Conservation (phyloP, 2,329 filamentous ascomycete genomes). For the Metarhizium robertsii region DNA sequence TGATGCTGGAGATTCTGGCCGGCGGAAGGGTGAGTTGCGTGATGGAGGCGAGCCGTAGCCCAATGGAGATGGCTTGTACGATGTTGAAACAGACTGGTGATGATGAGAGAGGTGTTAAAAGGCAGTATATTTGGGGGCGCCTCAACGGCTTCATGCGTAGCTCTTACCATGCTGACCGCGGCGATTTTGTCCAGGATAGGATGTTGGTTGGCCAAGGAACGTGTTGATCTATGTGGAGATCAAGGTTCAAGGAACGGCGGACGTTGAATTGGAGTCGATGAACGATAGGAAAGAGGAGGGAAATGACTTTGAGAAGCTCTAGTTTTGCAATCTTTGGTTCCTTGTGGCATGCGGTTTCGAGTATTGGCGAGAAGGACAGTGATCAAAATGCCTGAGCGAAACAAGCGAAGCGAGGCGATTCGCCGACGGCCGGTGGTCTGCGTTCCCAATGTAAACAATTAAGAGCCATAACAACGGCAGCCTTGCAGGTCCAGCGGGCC, state of each 20-base stretch:
- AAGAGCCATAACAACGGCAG: constrained; percentile 16
- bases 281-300: neutral
- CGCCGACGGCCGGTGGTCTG: neutral
- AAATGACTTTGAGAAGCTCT: neutral
- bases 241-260: neutral
- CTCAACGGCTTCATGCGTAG: constrained; percentile 7
- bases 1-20: constrained; percentile 54
- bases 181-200: neutral
- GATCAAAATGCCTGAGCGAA: neutral
- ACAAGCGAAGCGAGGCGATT: neutral
- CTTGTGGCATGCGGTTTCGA: neutral
- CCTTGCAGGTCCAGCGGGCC: constrained; percentile 11
- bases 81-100: constrained; percentile 40
- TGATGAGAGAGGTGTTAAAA: constrained; percentile 17
- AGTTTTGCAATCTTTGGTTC: too few relatives aligned
- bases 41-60: constrained; percentile 56
- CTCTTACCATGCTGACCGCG: constrained; percentile 20
- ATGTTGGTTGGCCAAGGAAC: constrained; percentile 14
- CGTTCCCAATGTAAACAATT: constrained; percentile 17
- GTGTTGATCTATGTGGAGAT: constrained; percentile 1
- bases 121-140: constrained; percentile 12
- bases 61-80: constrained; percentile 63
- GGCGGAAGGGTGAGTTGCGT: constrained; percentile 55
- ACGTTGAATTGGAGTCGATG: neutral
- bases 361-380: neutral